Conservation (phyloP, 140 eudicot genomes). For the Oenanthe javanica region DNA sequence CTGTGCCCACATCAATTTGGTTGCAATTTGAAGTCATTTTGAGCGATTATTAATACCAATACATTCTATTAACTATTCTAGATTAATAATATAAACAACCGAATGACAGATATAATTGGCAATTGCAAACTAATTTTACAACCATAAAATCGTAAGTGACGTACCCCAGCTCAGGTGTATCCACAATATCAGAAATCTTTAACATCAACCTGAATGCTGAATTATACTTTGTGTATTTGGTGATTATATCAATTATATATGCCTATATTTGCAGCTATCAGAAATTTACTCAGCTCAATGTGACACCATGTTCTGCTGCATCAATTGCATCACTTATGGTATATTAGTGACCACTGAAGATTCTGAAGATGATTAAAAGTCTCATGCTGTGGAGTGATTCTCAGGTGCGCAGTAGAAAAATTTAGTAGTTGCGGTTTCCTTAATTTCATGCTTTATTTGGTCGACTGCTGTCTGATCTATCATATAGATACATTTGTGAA, state of each 20-base stretch:
- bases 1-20: too few species aligned
- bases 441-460: neutral
- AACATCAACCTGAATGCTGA: neutral
- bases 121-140: too few species aligned
- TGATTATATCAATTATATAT: neutral
- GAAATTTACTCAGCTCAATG: conserved; percentile 51
- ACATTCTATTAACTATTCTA: too few species aligned
- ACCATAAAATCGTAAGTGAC: neutral
- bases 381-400: conserved; percentile 29
- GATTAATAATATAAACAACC: too few species aligned
- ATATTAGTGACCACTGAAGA: conserved; percentile 58
- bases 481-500: too few species aligned
- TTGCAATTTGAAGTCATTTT: too few species aligned
- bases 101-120: too few species aligned
- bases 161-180: neutral
- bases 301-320: conserved; percentile 62
- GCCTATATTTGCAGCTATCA: conserved; percentile 32
- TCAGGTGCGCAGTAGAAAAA: conserved; percentile 9
- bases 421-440: neutral
- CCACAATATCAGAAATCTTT: neutral
- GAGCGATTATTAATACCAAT: too few species aligned
- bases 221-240: too few species aligned
- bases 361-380: conserved; percentile 43
- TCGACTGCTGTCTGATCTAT: too few species aligned
- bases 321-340: conserved; percentile 70